Percentiles rank a stretch among this genome's conserved stretches.
These are phyloP conservation scores for Fusarium anthophilum DNA, from an alignment of 2,329 filamentous ascomycete genomes.

Conservation along the genomic window DNA sequence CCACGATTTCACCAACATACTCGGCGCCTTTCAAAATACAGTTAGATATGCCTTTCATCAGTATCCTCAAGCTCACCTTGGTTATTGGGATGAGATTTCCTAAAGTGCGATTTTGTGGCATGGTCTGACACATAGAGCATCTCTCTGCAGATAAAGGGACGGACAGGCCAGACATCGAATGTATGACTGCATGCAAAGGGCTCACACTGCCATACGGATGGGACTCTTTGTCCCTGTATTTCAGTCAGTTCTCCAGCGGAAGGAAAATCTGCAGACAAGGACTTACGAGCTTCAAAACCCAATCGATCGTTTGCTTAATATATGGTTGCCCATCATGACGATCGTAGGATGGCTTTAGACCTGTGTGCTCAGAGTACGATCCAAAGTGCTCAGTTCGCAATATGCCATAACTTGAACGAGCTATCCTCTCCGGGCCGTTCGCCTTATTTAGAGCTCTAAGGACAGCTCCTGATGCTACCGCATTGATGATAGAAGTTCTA, in stretches of 20 bases:
- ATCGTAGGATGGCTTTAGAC: fast-evolving
- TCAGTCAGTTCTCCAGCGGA: fast-evolving
- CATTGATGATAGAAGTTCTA: background rate
- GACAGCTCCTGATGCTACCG: background rate
- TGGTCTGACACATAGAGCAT: background rate
- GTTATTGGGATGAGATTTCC: background rate
- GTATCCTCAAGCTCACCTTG: fast-evolving
- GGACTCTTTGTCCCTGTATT: background rate
- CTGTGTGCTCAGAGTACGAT: background rate
- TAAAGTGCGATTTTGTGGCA: background rate
- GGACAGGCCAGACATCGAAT: background rate
- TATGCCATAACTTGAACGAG: constrained; percentile 1
- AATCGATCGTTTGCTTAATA: background rate
- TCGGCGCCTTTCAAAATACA: background rate
- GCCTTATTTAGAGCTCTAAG: background rate
- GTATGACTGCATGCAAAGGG: background rate
- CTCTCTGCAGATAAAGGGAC: background rate
- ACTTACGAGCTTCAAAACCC: background rate
- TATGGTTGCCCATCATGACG: background rate
- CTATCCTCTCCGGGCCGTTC: background rate
- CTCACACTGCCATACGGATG: background rate
- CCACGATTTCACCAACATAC: background rate
- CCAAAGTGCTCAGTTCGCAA: background rate
- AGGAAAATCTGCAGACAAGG: fast-evolving
- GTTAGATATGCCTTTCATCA: fast-evolving